phyloP scores from a whole-genome alignment of 2,329 filamentous ascomycete genomes.

The Elsinoe perseae region DNA sequence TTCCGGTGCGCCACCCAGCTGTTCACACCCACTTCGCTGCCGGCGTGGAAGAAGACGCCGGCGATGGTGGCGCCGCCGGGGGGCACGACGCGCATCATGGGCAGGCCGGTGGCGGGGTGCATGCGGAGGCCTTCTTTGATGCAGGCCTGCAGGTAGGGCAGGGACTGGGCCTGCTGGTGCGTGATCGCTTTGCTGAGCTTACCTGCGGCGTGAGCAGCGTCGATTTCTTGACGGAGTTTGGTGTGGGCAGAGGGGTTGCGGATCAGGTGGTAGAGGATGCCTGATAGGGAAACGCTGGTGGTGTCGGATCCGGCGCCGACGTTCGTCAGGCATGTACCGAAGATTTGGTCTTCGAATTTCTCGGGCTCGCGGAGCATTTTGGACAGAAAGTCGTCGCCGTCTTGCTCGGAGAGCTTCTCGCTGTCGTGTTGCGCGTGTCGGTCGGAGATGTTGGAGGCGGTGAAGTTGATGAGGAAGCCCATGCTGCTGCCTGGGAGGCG shows the following conservation, averaged over 20 bases:
- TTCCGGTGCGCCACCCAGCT: constrained; percentile 39
- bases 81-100: constrained; percentile 32
- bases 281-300: constrained; percentile 47
- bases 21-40: constrained; percentile 39
- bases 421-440: not conserved
- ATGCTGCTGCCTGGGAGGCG: not conserved
- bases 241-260: constrained; percentile 37
- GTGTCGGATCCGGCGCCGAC: constrained; percentile 43
- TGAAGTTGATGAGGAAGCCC: constrained; percentile 5
- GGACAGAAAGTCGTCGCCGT: constrained; percentile 13
- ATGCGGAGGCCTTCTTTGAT: constrained; percentile 29
- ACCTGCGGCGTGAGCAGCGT: not conserved
- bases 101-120: constrained; percentile 27
- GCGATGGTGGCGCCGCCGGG: constrained; percentile 25
- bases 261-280: constrained; percentile 47
- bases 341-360: constrained; percentile 2
- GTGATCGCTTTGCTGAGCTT: constrained; percentile 17
- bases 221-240: constrained; percentile 33
- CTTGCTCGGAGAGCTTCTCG: constrained; percentile 2
- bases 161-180: constrained; percentile 23
- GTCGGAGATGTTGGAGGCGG: not conserved
- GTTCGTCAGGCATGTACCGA: constrained; percentile 3
- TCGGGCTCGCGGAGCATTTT: constrained; percentile 11
- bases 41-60: constrained; percentile 30
- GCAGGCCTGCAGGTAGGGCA: constrained; percentile 28